Evolutionary conservation across 805 yeast genomes (phyloP).

Genomic region (Kuraishia ogatae): DNA sequence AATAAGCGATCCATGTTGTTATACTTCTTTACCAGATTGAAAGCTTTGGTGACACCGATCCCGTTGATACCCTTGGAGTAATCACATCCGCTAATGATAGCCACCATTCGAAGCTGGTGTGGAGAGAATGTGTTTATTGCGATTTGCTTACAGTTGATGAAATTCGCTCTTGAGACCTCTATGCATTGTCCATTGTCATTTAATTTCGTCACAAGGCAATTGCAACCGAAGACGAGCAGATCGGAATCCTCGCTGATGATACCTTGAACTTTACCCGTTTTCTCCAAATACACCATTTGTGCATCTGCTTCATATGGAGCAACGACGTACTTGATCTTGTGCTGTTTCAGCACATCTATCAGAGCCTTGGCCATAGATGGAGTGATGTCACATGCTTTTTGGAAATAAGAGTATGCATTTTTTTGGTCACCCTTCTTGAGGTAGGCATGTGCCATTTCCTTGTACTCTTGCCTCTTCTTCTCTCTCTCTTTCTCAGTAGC

Average conservation of each 20-base stretch:
- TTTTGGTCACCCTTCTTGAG: conserved; percentile 43
- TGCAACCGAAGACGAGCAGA: conserved; percentile 80
- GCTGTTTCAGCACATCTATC: conserved; percentile 57
- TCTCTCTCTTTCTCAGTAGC: conserved; percentile 64
- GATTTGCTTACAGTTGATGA: conserved; percentile 19
- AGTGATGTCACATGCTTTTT: conserved; percentile 78
- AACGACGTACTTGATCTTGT: conserved; percentile 63
- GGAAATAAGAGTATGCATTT: conserved; percentile 59
- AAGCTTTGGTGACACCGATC: conserved; percentile 75
- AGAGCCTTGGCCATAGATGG: conserved; percentile 86
- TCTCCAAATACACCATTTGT: conserved; percentile 87
- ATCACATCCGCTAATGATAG: conserved; percentile 93
- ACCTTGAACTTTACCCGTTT: conserved; percentile 66
- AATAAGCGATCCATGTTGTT: conserved; percentile 47
- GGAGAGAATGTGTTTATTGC: conserved; percentile 37
- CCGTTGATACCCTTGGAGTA: conserved; percentile 82
- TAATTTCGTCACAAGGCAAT: conserved; percentile 67
- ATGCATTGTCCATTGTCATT: conserved; percentile 63
- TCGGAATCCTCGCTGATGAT: conserved; percentile 94
- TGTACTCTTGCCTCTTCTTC: conserved; percentile 47
- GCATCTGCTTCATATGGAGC: conserved; percentile 99
- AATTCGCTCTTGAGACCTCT: conserved; percentile 53
- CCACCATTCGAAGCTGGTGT: conserved; percentile 63
- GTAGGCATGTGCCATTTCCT: conserved; percentile 43
- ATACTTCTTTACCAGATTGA: conserved; percentile 44